phyloP scores from a whole-genome alignment of 768 basidiomycete genomes.

The Megacollybia marginata region DNA sequence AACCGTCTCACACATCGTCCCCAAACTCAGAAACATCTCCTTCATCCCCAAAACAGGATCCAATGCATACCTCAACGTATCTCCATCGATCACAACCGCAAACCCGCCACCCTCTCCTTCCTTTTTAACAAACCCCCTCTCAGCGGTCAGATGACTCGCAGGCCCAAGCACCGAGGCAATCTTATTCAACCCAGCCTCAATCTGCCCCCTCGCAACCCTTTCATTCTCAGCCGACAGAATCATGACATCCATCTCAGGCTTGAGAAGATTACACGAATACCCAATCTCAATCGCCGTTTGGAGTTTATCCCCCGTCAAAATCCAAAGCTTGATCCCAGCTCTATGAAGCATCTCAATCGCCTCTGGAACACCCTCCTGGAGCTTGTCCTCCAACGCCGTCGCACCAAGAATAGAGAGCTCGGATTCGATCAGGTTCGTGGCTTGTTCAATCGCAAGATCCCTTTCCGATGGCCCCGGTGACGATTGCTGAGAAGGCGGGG shows the following conservation, averaged over 20 bases:
- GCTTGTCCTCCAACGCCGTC: slow-evolving; percentile 93
- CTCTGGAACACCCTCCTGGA: slow-evolving; percentile 95
- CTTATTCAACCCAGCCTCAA: slow-evolving; percentile 92
- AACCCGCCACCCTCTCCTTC: slow-evolving; percentile 66
- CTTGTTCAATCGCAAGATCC: slow-evolving; percentile 89
- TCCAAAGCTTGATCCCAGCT: slow-evolving; percentile 98
- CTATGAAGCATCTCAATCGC: slow-evolving; percentile 87
- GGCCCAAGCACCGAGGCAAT: slow-evolving; percentile 83
- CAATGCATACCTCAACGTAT: slow-evolving; percentile 80
- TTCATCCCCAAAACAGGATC: slow-evolving; percentile 56
- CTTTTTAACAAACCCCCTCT: slow-evolving; percentile 54
- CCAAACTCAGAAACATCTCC: slow-evolving; percentile 81
- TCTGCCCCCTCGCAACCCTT: slow-evolving; percentile 72
- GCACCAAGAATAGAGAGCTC: slow-evolving; percentile 83
- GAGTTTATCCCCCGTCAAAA: slow-evolving; percentile 93
- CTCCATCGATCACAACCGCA: slow-evolving; percentile 95
- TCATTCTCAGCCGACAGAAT: slow-evolving; percentile 81
- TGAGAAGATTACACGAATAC: slow-evolving; percentile 91
- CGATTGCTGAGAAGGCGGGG: no score
- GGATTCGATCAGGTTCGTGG: slow-evolving; percentile 78
- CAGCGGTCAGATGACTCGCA: slow-evolving; percentile 49
- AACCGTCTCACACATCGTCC: slow-evolving; percentile 95
- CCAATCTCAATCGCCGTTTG: slow-evolving; percentile 99
- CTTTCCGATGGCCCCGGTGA: slow-evolving; percentile 20
- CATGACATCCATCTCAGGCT: slow-evolving; percentile 95